Evolutionary conservation across 768 basidiomycete species (phyloP).

Genomic region (Leucocoprinus sp.): DNA sequence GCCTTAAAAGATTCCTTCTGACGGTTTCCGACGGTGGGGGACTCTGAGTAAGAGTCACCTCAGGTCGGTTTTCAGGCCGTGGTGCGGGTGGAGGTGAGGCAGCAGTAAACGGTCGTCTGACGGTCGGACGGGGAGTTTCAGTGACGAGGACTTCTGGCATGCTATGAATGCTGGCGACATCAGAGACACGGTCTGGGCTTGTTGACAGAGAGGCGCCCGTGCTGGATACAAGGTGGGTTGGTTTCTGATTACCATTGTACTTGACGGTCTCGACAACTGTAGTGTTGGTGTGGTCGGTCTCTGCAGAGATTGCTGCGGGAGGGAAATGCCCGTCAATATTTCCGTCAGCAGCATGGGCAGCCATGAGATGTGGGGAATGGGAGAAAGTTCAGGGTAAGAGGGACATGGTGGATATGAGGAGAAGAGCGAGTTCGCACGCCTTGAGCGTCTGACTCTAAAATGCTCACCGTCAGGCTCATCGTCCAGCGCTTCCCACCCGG

Average conservation of each 20-base stretch:
- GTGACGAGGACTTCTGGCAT: slow-evolving; percentile 48
- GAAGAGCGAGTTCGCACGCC: neutral
- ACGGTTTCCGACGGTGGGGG: slow-evolving; percentile 19
- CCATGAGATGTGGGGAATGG: slow-evolving; percentile 6
- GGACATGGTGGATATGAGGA: slow-evolving; percentile 3
- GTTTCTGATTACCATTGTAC: slow-evolving; percentile 18
- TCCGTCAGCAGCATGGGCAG: slow-evolving; percentile 20
- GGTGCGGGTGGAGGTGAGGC: slow-evolving; percentile 18
- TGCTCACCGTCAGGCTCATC: slow-evolving; percentile 16
- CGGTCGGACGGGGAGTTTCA: slow-evolving; percentile 23
- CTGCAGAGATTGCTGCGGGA: slow-evolving; percentile 17
- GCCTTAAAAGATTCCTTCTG: slow-evolving; percentile 22
- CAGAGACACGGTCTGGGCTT: slow-evolving; percentile 30
- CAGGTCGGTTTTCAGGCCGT: slow-evolving; percentile 24
- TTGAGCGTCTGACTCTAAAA: neutral
- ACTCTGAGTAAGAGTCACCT: slow-evolving; percentile 4
- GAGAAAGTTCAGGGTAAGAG: neutral
- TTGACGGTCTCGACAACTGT: slow-evolving; percentile 17
- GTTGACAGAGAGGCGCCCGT: slow-evolving; percentile 31
- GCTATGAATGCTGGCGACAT: slow-evolving; percentile 51
- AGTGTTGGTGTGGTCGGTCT: slow-evolving; percentile 17
- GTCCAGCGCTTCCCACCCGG: slow-evolving; percentile 14
- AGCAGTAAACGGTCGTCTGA: slow-evolving; percentile 23
- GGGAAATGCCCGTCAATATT: slow-evolving; percentile 29
- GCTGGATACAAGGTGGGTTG: slow-evolving; percentile 18